Conservation (phyloP, 129 eudicot genomes). For the Gnaphalium uliginosum region DNA sequence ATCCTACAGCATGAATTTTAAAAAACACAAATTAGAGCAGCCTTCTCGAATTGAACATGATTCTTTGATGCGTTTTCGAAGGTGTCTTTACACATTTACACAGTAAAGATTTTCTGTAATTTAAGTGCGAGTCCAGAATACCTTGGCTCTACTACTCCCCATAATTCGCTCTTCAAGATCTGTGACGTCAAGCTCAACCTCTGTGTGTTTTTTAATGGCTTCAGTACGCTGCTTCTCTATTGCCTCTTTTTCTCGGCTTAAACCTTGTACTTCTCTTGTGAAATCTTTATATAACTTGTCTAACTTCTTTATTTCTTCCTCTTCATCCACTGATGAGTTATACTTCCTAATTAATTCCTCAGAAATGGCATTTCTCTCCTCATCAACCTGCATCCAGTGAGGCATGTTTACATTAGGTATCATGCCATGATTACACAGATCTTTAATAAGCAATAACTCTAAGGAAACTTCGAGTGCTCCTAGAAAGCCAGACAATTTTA, state of each 20-base stretch:
- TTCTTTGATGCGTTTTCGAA: background rate
- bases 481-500: background rate
- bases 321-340: slow-evolving; percentile 68
- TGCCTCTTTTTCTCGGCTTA: slow-evolving; percentile 80
- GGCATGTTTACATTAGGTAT: slow-evolving; percentile 20
- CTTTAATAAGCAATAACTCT: background rate
- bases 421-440: slow-evolving; percentile 1
- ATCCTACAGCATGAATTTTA: slow-evolving; percentile 46
- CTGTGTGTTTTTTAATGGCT: slow-evolving; percentile 75
- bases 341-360: slow-evolving; percentile 64
- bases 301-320: slow-evolving; percentile 78
- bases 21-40: slow-evolving; percentile 16
- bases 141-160: slow-evolving; percentile 70
- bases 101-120: slow-evolving; percentile 8
- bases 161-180: slow-evolving; percentile 77
- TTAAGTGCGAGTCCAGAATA: slow-evolving; percentile 15
- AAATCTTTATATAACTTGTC: slow-evolving; percentile 82
- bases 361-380: slow-evolving; percentile 67
- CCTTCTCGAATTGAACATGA: slow-evolving; percentile 3
- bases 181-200: slow-evolving; percentile 89
- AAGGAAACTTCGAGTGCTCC: background rate
- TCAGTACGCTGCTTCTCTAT: slow-evolving; percentile 75
- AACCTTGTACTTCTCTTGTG: slow-evolving; percentile 75
- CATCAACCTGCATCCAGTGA: slow-evolving; percentile 73
- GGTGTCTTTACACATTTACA: background rate